phyloP scores from a whole-genome alignment of 2,329 filamentous ascomycete genomes.

The Chalaropsis thielavioides region DNA sequence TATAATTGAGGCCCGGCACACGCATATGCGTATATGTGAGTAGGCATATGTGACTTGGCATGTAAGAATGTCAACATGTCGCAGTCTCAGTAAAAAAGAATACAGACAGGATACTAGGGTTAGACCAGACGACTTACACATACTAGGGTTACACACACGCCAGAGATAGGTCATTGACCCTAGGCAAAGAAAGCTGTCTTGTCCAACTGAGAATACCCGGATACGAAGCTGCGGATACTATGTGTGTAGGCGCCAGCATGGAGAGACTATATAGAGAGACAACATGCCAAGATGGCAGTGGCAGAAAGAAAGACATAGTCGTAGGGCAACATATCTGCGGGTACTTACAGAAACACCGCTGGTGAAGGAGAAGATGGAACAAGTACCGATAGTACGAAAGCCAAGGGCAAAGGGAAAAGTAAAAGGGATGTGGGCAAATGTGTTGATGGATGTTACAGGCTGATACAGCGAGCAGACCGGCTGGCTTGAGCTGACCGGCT shows the following conservation, averaged over 20 bases:
- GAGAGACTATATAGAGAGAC: neutral
- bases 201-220: neutral
- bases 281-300: neutral
- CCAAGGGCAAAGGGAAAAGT: neutral
- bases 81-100: neutral
- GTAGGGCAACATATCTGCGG: neutral
- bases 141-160: neutral
- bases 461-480: too few relatives aligned
- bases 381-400: neutral
- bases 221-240: neutral
- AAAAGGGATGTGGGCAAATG: too few relatives aligned
- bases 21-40: neutral
- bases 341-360: neutral
- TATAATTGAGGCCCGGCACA: neutral
- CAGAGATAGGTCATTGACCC: neutral
- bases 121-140: neutral
- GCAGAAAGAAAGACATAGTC: neutral
- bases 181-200: neutral
- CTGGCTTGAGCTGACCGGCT: neutral
- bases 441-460: too few relatives aligned
- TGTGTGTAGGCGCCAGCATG: neutral
- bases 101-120: neutral
- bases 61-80: too few relatives aligned
- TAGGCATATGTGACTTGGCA: slow-evolving; percentile 1
- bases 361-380: neutral